Conservation (phyloP, 73 alveolate species). For the Paramecium biaurelia region DNA sequence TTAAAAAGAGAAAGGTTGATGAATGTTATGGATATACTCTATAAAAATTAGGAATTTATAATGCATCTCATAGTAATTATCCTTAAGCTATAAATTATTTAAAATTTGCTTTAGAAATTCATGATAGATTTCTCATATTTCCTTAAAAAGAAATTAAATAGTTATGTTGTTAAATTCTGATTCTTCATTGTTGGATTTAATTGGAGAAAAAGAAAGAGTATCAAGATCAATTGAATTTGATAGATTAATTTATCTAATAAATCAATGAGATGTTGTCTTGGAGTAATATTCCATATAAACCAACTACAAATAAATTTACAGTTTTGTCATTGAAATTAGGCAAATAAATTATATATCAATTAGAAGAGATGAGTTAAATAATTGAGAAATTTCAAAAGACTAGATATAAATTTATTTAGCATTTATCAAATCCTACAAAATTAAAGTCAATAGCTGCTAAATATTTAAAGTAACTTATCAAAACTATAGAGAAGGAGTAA, state of each 20-base stretch:
- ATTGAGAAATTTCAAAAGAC: neutral
- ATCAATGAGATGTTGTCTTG: neutral
- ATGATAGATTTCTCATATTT: neutral
- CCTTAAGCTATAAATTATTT: neutral
- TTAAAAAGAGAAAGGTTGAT: neutral
- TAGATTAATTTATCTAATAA: neutral
- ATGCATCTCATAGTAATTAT: neutral
- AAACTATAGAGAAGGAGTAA: neutral
- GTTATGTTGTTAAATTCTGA: neutral
- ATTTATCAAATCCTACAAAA: neutral
- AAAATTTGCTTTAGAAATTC: neutral
- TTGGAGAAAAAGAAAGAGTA: neutral
- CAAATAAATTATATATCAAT: neutral
- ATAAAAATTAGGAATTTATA: neutral
- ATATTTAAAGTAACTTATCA: neutral
- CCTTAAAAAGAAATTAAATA: neutral
- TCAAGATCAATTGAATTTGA: neutral
- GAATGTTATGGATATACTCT: constrained; percentile 16
- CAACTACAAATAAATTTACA: neutral
- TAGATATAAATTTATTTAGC: neutral
- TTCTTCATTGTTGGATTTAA: neutral
- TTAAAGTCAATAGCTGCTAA: neutral
- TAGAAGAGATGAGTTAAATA: neutral
- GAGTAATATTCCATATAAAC: neutral
- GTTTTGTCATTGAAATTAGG: neutral